Base-by-base conservation (phyloP, 1,139 yeast species). In the Pneumocystis jirovecii region DNA sequence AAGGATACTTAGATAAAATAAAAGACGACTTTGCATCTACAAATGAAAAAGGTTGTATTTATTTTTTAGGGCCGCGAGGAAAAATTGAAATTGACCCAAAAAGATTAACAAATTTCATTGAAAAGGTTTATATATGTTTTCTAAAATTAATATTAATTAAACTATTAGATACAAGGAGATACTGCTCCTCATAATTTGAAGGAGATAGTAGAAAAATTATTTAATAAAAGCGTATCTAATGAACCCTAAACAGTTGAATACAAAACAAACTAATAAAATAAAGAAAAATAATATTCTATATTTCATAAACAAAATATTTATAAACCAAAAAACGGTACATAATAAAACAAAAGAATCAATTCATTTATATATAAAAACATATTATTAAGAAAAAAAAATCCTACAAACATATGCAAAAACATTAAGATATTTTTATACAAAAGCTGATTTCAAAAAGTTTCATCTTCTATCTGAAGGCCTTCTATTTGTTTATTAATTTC, bases 361-460 rank as follows among this genome's bases (percentile, higher is more conserved):
- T 50, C 57, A 50, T 40, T 40, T 40, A 17, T 50, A 25, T 50
- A 50, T 50, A 50, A 25, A 50, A 50, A 25, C 7, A 50, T 50
- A 21, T 21, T 50, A 40, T 50, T 25, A 2, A 44, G 19, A 44
- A 21, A 44, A 44, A 31, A 5, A 31, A 31, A 25, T 50, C 10
- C 21, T 50, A 50, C 7, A 40, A 40, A 50, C 12, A 50, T 50
- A 45, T 45, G 31, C 29, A 45, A 6, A 50, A 50, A 3, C 21
- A 29, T 21, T 12, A 50, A 50, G 21, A 25, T 3, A 29, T 15
- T 4, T 50, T 50, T 50, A 19, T 31, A 50, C 17, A 50, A 25
- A 50, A 25, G 21, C 19, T 62, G 21, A 40, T 64, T 61, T 63
- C 65, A 72, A 65, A 74, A 72, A 35, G 74, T 72, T 67, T 74